Base-by-base conservation (phyloP, 768 basidiomycete species). In the Boletus subparvulus region DNA sequence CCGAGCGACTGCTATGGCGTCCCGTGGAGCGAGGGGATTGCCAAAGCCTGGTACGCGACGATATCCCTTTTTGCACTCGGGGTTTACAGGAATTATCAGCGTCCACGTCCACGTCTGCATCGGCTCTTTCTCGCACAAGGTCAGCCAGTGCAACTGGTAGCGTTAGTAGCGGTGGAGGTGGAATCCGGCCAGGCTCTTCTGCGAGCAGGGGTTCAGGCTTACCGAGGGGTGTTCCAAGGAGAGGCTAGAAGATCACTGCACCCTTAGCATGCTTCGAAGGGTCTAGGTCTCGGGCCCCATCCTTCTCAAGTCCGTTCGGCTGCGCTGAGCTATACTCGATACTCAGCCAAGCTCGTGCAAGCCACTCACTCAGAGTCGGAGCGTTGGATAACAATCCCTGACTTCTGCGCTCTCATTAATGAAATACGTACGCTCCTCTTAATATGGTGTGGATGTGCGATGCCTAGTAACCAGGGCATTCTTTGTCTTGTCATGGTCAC, bases 1-100 rank as follows among this genome's bases (percentile, higher is more conserved):
- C 6, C 78, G 85, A 43, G 86, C 83, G 76, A 80, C 69, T 13
- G 71, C 70, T 12, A 71, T 65, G 64, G 72, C 70, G 4, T 63
- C 70, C 26, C 70, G 76, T 80, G 83, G 55, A 82, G 78, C 37
- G 69, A 74, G 59, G 75, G 78, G 62, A 77, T 65, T 28, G 62
- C 60, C 75, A 30, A 75, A 72, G 58, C 64, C 71, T 65, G 75
- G 80, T 81, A 65, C 35, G 71, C 48, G 12, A 41, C 26, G 17
- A 48, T 41, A 10, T 28, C 28, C 16, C 30, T 28, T 50, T 40
- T 28, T 52, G 4, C 14, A n/a, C 42, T 47, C 11, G 5, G 11
- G 35, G 19, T 36, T 71, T 14, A 67, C 37, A 35, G 30, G 36
- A 16, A 30, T 39, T 5, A 3, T 24, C 36, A 69, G 69, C 50